phyloP scores from a whole-genome alignment of 805 yeast genomes.

The Nakazawaea ambrosiae region DNA sequence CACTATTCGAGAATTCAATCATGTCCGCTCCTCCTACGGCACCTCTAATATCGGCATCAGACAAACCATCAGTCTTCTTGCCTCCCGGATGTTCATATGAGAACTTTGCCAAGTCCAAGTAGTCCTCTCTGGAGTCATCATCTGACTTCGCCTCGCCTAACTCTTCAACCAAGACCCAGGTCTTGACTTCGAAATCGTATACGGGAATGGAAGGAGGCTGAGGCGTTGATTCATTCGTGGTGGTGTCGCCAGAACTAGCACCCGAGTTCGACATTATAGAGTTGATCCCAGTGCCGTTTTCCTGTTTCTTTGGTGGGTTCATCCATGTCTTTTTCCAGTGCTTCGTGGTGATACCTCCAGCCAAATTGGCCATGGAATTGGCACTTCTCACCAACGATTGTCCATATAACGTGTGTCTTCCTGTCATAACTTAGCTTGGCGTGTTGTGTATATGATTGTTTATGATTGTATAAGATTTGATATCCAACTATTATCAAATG shows the following conservation, averaged over 20 bases:
- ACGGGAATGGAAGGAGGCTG: constrained; percentile 12
- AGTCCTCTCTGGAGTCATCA: constrained; percentile 23
- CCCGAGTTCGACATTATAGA: constrained; percentile 15
- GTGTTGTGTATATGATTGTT: neutral
- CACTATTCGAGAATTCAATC: constrained; percentile 26
- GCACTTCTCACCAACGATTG: constrained; percentile 23
- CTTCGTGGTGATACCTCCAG: constrained; percentile 14
- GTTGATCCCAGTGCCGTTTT: constrained; percentile 7
- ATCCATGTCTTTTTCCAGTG: constrained; percentile 27
- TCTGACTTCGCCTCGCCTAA: constrained; percentile 13
- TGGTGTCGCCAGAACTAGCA: constrained; percentile 16
- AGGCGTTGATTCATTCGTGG: constrained; percentile 20
- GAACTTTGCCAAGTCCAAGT: constrained; percentile 28
- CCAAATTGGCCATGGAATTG: constrained; percentile 15
- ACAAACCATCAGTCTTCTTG: constrained; percentile 18
- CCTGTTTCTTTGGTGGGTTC: constrained; percentile 22
- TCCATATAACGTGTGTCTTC: constrained; percentile 27
- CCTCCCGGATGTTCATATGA: constrained; percentile 19
- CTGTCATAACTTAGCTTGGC: constrained; percentile 19
- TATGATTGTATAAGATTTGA: neutral
- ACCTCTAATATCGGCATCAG: constrained; percentile 33
- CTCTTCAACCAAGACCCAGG: constrained; percentile 22
- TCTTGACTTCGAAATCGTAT: constrained; percentile 24
- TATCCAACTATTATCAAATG: too few relatives aligned
- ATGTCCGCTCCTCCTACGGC: constrained; percentile 31